phyloP scores from a whole-genome alignment of 371 early-diverging fungal genomes.

The Mortierella sp. region DNA sequence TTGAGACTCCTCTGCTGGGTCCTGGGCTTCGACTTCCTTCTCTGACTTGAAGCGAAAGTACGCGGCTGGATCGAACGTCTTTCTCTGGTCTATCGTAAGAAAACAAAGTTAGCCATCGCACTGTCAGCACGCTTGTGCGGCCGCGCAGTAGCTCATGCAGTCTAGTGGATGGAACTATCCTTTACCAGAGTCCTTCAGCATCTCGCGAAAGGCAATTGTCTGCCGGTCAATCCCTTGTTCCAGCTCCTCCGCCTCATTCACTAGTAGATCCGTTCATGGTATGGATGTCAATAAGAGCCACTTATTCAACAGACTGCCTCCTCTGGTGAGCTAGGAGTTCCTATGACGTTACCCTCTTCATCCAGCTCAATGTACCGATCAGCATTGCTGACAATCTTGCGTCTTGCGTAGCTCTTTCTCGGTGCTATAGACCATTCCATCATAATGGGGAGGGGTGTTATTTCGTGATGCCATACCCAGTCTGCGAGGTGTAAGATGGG shows the following conservation, averaged over 20 bases:
- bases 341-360: slow-evolving; percentile 33
- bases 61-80: slow-evolving; percentile 49
- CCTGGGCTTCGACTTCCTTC: slow-evolving; percentile 41
- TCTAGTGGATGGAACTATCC: too few species aligned
- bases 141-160: too few species aligned
- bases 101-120: too few species aligned
- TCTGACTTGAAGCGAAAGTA: slow-evolving; percentile 53
- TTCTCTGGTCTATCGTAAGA: slow-evolving; percentile 48
- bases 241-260: slow-evolving; percentile 41
- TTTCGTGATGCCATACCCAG: neutral
- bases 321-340: too few species aligned
- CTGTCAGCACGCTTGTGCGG: too few species aligned
- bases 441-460: neutral
- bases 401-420: slow-evolving; percentile 41
- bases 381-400: slow-evolving; percentile 45
- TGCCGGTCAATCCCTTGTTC: slow-evolving; percentile 50
- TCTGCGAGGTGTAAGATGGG: too few species aligned
- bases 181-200: slow-evolving; percentile 41
- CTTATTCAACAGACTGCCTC: too few species aligned
- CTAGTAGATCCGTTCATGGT: too few species aligned
- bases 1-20: slow-evolving; percentile 34
- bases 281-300: too few species aligned
- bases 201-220: slow-evolving; percentile 44
- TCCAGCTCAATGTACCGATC: slow-evolving; percentile 43
- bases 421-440: slow-evolving; percentile 11